Evolutionary conservation across 2,329 filamentous ascomycete species (phyloP), one percentile per base, ranked within the genome.

Genomic region (Beauveria sp.): DNA sequence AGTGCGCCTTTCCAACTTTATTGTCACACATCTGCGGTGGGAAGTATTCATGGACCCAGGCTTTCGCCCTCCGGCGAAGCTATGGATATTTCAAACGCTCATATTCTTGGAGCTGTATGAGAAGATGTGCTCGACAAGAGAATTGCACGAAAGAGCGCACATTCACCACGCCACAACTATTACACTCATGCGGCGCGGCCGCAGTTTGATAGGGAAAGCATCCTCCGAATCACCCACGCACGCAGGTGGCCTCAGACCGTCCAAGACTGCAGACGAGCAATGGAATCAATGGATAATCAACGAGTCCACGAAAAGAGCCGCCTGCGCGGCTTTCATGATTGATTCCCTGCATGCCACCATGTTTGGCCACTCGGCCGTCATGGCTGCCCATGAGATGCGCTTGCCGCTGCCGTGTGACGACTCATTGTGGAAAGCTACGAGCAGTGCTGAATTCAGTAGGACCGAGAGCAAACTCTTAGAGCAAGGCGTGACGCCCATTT

Each of bases 261-360:
- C 82, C 3, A 86, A 90, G 65, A 91, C 88, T 0, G 84, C 88
- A 0, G 91, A 96, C 64, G 92, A 96, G 66, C 94, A 90, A 80
- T 99, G 94, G 94, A 90, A 92, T 67, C 87, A 91, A 67, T 97
- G 94, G 94, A 94, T 97, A 68, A 92, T 88, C 14, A 92, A 92
- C 55, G 94, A 99, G 72, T 90, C 93, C 1, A 97, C 92, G 0
- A 83, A 91, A 34, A 85, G 94, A 62, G 91, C 89, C 3, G 94
- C 93, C 0, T 97, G 97, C 75, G 92, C 90, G 0, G 94, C 94
- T 0, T 97, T 97, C 70, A 86, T 97, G 48, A 88, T 97, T 65
- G 94, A 99, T 72, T 96, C 92, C 5, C 96, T 92, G 2, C 94
- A 99, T 73, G 92, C 92, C 1, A 96, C 92, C 30, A 97, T 99